Evolutionary conservation across 495 filamentous ascomycete species (phyloP).

Genomic region (Massariosphaeria phaeospora): DNA sequence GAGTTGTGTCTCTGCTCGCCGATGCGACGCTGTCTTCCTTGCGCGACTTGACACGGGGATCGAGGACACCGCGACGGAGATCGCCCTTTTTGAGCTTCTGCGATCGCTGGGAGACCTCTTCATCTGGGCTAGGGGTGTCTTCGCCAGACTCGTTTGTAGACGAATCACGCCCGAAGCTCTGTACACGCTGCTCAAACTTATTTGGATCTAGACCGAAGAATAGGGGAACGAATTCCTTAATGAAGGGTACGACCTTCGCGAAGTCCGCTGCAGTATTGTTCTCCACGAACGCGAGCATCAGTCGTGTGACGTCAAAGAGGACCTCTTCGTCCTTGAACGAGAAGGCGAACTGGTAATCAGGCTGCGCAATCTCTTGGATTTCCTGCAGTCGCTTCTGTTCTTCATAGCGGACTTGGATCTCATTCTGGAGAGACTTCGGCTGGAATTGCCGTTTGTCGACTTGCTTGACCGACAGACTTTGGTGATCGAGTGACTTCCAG

Average conservation of each 20-base stretch:
- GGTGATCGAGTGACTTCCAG: constrained; percentile 92
- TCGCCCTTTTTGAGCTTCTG: constrained; percentile 66
- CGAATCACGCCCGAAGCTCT: constrained; percentile 59
- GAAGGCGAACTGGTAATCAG: constrained; percentile 68
- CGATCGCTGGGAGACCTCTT: constrained; percentile 51
- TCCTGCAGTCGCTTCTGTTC: constrained; percentile 66
- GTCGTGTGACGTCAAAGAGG: constrained; percentile 70
- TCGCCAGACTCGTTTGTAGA: constrained; percentile 66
- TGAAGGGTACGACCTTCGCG: constrained; percentile 70
- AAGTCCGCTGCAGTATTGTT: constrained; percentile 67
- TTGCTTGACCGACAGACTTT: constrained; percentile 76
- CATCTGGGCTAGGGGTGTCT: constrained; percentile 47
- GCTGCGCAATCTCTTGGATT: constrained; percentile 52
- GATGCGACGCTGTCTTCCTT: constrained; percentile 68
- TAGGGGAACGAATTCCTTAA: constrained; percentile 78
- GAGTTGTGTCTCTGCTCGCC: constrained; percentile 80
- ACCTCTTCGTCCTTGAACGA: constrained; percentile 71
- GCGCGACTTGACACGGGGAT: constrained; percentile 61
- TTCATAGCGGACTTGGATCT: constrained; percentile 82
- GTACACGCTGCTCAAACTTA: constrained; percentile 68
- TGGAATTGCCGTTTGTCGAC: constrained; percentile 86
- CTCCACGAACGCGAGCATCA: constrained; percentile 72
- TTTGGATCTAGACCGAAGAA: constrained; percentile 84
- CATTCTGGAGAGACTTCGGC: constrained; percentile 75
- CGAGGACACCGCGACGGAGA: constrained; percentile 80